A percentile compares a stretch with the other conserved stretches of the same genome.
Conservation (phyloP, 2,329 filamentous ascomycete genomes). For the Stagonosporopsis rhizophila region DNA sequence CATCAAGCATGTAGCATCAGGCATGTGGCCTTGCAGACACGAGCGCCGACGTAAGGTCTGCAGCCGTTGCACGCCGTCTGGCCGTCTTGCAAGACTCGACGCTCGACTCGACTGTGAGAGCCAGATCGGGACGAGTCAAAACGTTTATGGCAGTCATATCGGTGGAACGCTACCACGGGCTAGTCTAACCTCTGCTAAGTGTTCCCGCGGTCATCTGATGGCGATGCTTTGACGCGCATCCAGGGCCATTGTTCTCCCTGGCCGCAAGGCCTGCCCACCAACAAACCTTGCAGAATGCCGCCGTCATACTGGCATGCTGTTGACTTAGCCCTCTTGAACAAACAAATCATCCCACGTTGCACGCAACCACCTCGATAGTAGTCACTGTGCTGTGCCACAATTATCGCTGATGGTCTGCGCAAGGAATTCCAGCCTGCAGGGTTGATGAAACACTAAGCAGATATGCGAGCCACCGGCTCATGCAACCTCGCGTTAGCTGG, state of each 20-base stretch:
- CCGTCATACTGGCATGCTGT: conserved; percentile 6
- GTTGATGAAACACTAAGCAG: conserved; percentile 14
- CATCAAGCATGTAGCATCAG: conserved; percentile 1
- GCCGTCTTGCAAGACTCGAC: conserved; percentile 6
- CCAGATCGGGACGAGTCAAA: conserved; percentile 12
- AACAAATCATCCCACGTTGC: conserved; percentile 4
- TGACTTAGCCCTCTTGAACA: not conserved
- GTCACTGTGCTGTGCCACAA: not conserved
- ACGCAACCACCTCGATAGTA: conserved; percentile 6
- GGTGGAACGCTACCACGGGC: conserved; percentile 17
- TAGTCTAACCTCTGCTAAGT: conserved; percentile 15
- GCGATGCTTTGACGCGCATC: conserved; percentile 14
- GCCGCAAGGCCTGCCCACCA: conserved; percentile 5
- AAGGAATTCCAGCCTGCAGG: conserved; percentile 15
- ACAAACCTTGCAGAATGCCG: conserved; percentile 4
- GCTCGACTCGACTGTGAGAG: conserved; percentile 5
- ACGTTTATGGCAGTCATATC: conserved; percentile 14
- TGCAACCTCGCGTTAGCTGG: conserved; percentile 26
- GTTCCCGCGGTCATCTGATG: conserved; percentile 21
- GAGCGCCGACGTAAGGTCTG: conserved; percentile 1
- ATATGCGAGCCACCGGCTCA: conserved; percentile 23
- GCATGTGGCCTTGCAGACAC: conserved; percentile 18
- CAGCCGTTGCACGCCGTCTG: not conserved
- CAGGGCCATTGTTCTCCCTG: conserved; percentile 10
- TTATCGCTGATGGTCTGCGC: conserved; percentile 4